phyloP scores from a whole-genome alignment of 164 flowering plant genomes.

The Euptelea pleiosperma region DNA sequence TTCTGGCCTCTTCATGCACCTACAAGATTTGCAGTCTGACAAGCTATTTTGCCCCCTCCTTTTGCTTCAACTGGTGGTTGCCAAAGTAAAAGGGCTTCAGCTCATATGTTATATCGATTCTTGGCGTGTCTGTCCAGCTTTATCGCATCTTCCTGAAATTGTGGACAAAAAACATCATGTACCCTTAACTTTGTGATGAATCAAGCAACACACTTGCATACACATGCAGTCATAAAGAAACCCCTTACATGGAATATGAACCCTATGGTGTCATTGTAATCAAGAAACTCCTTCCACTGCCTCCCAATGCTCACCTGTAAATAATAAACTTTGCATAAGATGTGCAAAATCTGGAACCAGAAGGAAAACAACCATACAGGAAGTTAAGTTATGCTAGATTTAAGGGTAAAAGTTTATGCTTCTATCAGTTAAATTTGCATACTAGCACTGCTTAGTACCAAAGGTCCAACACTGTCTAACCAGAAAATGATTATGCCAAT shows the following conservation, averaged over 20 bases:
- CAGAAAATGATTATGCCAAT: too few relatives aligned
- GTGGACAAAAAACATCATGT: conserved; percentile 5
- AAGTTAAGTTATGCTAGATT: too few relatives aligned
- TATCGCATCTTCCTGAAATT: conserved; percentile 14
- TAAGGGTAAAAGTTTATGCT: too few relatives aligned
- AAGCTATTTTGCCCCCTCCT: too few relatives aligned
- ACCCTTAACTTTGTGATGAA: background rate
- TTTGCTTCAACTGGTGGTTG: too few relatives aligned
- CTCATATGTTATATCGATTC: conserved; percentile 1
- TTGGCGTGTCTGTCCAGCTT: background rate
- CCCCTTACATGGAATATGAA: conserved; percentile 54
- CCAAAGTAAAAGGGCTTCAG: conserved; percentile 4
- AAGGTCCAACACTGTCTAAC: too few relatives aligned
- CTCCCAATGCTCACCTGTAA: conserved; percentile 63
- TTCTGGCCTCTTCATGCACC: too few relatives aligned
- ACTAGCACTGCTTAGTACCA: too few relatives aligned
- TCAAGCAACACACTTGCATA: background rate
- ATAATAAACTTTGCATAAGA: background rate
- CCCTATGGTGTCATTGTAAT: conserved; percentile 57
- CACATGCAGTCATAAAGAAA: background rate
- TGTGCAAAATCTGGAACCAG: background rate
- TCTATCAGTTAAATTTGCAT: too few relatives aligned
- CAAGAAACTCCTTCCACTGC: conserved; percentile 83
- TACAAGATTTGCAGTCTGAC: too few relatives aligned
- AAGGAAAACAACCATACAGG: background rate